Evolutionary conservation across 2,329 filamentous ascomycete species (phyloP), one percentile per base, ranked within the genome.

Genomic region (Colletotrichum godetiae): DNA sequence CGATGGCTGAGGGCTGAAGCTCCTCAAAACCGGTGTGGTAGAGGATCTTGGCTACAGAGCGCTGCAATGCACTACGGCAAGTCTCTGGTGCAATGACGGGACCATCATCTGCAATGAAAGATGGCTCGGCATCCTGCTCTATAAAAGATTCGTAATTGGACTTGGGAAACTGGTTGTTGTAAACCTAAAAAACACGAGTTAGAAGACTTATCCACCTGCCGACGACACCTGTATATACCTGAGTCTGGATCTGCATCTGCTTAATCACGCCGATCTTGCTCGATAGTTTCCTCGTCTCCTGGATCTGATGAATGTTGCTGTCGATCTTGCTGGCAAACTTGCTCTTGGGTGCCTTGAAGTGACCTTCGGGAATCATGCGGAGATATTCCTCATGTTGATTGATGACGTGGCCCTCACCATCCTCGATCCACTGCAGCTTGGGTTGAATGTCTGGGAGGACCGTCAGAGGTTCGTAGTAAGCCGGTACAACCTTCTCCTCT

Each of bases 211-310:
- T 42, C 22, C 42, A 24, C 56, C 37, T 13, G 31, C 27, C 31
- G 15, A 19, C 19, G n/a, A 46, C 61, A 8, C 52, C 33, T 22
- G 35, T 62, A 79, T 86, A 80, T 90, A 95, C 94, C 89, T 98
- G 97, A 64, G 95, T 94, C 82, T 99, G 97, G 67, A 98, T 91
- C 84, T 99, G 97, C 97, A 99, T 99, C 85, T 99, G 97, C 86
- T 98, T 99, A 81, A 99, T 97, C 74, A 99, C 95, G 61, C 94
- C 93, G 81, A 99, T 98, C 84, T 98, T 99, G 12, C 95, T 95
- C 78, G 95, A 97, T 35, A 99, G 89, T 81, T 98, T 98, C 77
- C 97, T 90, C 0, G 97, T 99, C 79, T 98, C 96, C 82, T 99
- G 97, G 88, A 99, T 95, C 80, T 98, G 95, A 74, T 91, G 91